Percentiles rank a stretch among this genome's conserved stretches.
Conservation (phyloP, 2,329 filamentous ascomycete species). For the Penicillium paneum region DNA sequence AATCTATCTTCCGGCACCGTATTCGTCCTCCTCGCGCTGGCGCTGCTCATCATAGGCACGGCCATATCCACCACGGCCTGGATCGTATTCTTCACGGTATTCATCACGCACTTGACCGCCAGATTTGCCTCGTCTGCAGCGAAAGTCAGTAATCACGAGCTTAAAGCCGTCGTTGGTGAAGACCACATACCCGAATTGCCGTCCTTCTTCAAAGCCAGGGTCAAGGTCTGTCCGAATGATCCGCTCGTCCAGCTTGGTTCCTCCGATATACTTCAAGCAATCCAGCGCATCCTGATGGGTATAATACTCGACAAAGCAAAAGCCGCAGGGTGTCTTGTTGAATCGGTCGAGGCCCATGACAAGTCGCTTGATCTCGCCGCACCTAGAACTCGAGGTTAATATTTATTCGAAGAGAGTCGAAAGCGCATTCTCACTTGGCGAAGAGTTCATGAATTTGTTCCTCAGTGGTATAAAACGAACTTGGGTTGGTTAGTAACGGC, state of each 20-base stretch:
- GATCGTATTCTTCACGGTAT: constrained; percentile 95
- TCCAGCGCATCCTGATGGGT: constrained; percentile 95
- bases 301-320: constrained; percentile 99
- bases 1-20: constrained; percentile 54
- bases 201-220: constrained; percentile 90
- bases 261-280: constrained; percentile 97
- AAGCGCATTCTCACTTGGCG: constrained; percentile 60
- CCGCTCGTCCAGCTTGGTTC: constrained; percentile 95
- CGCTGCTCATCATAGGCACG: constrained; percentile 66
- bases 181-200: constrained; percentile 73
- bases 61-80: constrained; percentile 85
- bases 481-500: constrained; percentile 35
- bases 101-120: constrained; percentile 97
- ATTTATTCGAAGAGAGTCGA: not conserved
- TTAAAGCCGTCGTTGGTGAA: not conserved
- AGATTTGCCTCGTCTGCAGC: constrained; percentile 71
- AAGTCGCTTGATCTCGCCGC: constrained; percentile 95
- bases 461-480: constrained; percentile 96
- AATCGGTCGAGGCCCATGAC: constrained; percentile 97
- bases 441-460: constrained; percentile 98
- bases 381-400: constrained; percentile 42
- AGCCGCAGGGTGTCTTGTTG: constrained; percentile 96
- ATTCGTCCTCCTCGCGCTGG: constrained; percentile 57
- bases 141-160: constrained; percentile 16
- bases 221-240: constrained; percentile 94